phyloP scores from a whole-genome alignment of 768 basidiomycete genomes.

The Macrolepiota dolichaula region DNA sequence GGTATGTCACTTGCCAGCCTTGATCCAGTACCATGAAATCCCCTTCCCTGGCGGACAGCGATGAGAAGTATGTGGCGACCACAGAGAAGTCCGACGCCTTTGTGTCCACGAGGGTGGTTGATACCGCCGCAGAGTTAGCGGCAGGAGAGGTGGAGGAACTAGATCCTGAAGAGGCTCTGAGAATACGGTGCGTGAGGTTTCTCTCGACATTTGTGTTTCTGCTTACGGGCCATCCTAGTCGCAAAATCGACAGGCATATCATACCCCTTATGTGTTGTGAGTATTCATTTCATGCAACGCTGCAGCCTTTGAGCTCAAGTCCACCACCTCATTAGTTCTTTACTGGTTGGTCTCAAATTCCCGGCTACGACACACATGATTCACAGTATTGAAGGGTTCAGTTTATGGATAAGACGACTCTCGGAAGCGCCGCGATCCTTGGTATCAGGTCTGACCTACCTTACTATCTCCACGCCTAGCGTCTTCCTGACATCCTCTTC shows the following conservation, averaged over 20 bases:
- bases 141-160: slow-evolving; percentile 40
- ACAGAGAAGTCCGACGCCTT: background rate
- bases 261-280: slow-evolving; percentile 70
- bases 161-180: slow-evolving; percentile 47
- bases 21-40: background rate
- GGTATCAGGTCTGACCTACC: slow-evolving; percentile 53
- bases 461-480: background rate
- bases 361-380: background rate
- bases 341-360: slow-evolving; percentile 41
- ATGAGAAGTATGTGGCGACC: background rate
- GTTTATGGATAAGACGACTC: slow-evolving; percentile 75
- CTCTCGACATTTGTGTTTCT: background rate
- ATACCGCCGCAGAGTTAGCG: slow-evolving; percentile 59
- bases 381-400: slow-evolving; percentile 51
- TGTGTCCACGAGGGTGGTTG: slow-evolving; percentile 47
- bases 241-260: slow-evolving; percentile 66
- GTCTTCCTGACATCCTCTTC: background rate
- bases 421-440: slow-evolving; percentile 64
- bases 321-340: slow-evolving; percentile 33
- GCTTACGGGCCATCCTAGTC: slow-evolving; percentile 23
- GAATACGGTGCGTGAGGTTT: slow-evolving; percentile 40
- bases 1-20: background rate
- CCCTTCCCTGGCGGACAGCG: background rate
- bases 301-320: background rate
- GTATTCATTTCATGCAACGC: slow-evolving; percentile 21